These are phyloP conservation scores for Beauveria caledonica DNA, from an alignment of 2,329 filamentous ascomycete genomes.

Conservation along the genomic window DNA sequence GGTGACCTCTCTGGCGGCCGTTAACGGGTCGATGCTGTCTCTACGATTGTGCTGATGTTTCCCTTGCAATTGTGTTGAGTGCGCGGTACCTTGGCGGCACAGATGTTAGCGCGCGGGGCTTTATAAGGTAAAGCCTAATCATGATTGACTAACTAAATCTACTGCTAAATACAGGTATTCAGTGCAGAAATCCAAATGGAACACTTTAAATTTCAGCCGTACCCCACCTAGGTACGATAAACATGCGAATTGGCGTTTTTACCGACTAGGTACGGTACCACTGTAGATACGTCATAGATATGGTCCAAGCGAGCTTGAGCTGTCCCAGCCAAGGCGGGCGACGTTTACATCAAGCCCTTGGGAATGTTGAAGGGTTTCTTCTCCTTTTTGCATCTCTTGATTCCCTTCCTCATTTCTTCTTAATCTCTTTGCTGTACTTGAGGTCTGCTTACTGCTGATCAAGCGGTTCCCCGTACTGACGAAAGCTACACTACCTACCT, in stretches of 20 bases:
- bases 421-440: neutral
- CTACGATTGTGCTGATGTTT: too few relatives aligned
- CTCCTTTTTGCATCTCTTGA: neutral
- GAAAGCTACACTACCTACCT: neutral
- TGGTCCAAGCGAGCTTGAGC: neutral
- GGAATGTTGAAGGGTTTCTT: neutral
- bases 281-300: slow-evolving; percentile 11
- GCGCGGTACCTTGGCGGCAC: too few relatives aligned
- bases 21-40: too few relatives aligned
- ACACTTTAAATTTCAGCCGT: too few relatives aligned
- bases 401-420: neutral
- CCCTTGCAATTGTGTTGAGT: too few relatives aligned
- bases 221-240: neutral
- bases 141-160: too few relatives aligned
- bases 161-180: too few relatives aligned
- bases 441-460: neutral
- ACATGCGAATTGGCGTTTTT: slow-evolving; percentile 5
- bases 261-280: neutral
- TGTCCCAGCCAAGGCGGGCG: neutral
- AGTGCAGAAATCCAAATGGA: too few relatives aligned
- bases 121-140: too few relatives aligned
- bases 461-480: neutral
- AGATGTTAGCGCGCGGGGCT: too few relatives aligned
- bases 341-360: neutral
- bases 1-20: too few relatives aligned